Conservation (phyloP, 192 early-diverging fungal species). For the Funneliformis geosporum region DNA sequence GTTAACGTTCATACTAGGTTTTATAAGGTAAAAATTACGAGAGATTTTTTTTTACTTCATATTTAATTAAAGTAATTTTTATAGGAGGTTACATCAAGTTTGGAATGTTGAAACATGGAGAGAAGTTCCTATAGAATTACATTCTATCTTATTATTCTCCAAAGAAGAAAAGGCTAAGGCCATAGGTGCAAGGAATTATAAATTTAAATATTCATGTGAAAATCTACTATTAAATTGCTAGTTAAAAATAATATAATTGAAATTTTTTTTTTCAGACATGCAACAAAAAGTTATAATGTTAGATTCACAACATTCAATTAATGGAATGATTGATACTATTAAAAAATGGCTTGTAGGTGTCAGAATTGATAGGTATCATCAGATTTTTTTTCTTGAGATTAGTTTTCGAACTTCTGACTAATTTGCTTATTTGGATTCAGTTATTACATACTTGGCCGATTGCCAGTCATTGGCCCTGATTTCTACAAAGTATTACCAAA, state of each 20-base stretch:
- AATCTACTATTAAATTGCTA: no score
- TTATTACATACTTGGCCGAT: slow-evolving; percentile 37
- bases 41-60: background rate
- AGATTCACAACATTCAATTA: background rate
- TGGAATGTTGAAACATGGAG: slow-evolving; percentile 4
- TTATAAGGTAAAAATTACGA: background rate
- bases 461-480: slow-evolving; percentile 32
- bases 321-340: background rate
- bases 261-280: background rate
- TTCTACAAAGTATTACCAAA: slow-evolving; percentile 39
- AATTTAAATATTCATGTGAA: background rate
- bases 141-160: background rate
- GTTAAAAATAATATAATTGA: no score
- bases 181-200: background rate
- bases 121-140: background rate
- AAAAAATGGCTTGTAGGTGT: background rate
- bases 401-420: background rate
- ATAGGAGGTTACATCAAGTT: background rate
- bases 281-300: background rate
- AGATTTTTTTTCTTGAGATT: background rate
- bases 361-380: slow-evolving; percentile 4
- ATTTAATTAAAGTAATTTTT: no score
- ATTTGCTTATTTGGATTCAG: background rate
- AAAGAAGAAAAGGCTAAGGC: slow-evolving; percentile 6
- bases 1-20: background rate